Base-by-base conservation (phyloP, 1,284 basidiomycete genomes). In the Leccinum olivaceoglutinosum region DNA sequence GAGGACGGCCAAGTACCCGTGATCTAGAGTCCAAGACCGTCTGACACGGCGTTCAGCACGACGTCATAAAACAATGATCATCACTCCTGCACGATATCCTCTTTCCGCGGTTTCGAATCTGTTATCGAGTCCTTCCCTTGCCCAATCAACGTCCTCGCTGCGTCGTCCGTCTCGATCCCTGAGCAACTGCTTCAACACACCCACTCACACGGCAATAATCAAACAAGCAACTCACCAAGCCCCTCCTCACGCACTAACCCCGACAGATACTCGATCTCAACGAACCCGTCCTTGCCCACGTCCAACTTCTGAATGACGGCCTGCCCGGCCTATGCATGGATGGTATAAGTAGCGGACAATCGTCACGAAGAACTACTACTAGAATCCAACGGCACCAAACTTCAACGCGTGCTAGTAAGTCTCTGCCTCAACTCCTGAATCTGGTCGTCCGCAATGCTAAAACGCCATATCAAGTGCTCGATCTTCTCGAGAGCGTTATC, bases 281-380 rank as follows among this genome's bases (percentile, higher is more conserved):
- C 94, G 71, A 90, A 96, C 0, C 96, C 96, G 73, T 99, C 96
- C 77, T 94, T 88, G 78, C 98, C 96, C 5, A 93, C 91, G 74
- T 99, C 97, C 69, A 99, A 80, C 79, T 98, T 98, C 73, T 95
- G 88, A 63, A 96, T 88, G 51, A 99, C 86, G 59, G 86, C 87
- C 67, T 93, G 88, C 21, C 94, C 90, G n/a, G 21, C 21, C 21
- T 49, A n/a, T 46, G n/a, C 44, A 46, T 46, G n/a, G 39, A 14
- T 16, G 14, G 14, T 41, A 41, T 7, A 46, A 21, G 7, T 44
- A 44, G 16, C 0, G 14, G 16, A n/a, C 4, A n/a, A n/a, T n/a
- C 9, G 7, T 65, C 63, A 62, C 5, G 56, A 59, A 11, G 18
- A 12, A 36, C 32, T 32, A 32, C 21, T 25, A 25, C 21, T 2